A percentile compares a stretch with the other conserved stretches of the same genome.
Conservation (phyloP, 768 basidiomycete species). For the Pleurotus tuoliensis region DNA sequence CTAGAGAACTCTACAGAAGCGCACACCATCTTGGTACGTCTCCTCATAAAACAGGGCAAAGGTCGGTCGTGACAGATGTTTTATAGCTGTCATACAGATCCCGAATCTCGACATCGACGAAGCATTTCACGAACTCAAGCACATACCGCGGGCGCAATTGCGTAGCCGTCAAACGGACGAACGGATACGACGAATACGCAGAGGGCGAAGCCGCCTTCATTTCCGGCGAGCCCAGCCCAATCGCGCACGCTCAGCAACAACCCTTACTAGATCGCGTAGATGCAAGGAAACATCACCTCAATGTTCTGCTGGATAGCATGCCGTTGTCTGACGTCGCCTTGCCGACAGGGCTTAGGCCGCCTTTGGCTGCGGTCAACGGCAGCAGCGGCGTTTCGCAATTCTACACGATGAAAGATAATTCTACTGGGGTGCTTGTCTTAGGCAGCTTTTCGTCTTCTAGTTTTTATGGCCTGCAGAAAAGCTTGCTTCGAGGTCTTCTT, state of each 20-base stretch:
- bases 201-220: slow-evolving; percentile 5
- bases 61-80: not conserved
- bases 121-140: slow-evolving; percentile 43
- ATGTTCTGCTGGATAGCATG: slow-evolving; percentile 44
- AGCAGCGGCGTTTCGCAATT: slow-evolving; percentile 44
- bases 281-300: slow-evolving; percentile 34
- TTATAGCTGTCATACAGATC: slow-evolving; percentile 55
- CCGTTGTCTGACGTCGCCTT: slow-evolving; percentile 41
- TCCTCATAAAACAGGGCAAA: not conserved
- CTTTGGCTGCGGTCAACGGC: slow-evolving; percentile 30
- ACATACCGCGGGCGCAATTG: slow-evolving; percentile 54
- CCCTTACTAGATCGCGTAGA: slow-evolving; percentile 23
- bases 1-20: slow-evolving; percentile 31
- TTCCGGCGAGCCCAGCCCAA: slow-evolving; percentile 14
- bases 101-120: slow-evolving; percentile 40
- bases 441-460: slow-evolving; percentile 51
- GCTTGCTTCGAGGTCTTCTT: slow-evolving; percentile 42
- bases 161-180: slow-evolving; percentile 41
- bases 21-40: slow-evolving; percentile 43
- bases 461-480: slow-evolving; percentile 36
- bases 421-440: slow-evolving; percentile 47
- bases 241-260: slow-evolving; percentile 37
- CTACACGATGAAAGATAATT: slow-evolving; percentile 45
- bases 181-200: slow-evolving; percentile 38
- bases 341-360: slow-evolving; percentile 36